phyloP scores from a whole-genome alignment of 208 protist genomes.

The Trypanosoma platydactyli region DNA sequence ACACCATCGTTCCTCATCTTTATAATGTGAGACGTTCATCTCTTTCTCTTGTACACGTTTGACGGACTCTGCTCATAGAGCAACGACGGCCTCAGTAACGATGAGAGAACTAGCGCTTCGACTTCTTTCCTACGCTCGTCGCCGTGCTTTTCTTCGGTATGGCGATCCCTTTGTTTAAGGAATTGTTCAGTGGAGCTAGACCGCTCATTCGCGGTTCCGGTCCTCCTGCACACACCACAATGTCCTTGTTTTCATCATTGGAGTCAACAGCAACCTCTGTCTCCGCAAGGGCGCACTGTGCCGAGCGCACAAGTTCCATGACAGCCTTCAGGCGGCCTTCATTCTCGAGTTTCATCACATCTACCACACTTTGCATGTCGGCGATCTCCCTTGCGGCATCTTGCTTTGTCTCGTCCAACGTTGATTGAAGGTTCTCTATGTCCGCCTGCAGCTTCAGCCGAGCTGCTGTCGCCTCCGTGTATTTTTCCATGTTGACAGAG shows the following conservation, averaged over 20 bases:
- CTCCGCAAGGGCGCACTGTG: slow-evolving; percentile 11
- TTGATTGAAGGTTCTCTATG: slow-evolving; percentile 35
- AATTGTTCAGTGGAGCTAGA: neutral
- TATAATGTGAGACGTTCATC: no score
- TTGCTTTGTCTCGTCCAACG: slow-evolving; percentile 35
- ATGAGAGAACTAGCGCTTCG: no score
- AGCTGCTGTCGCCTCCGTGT: slow-evolving; percentile 21
- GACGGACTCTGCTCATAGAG: no score
- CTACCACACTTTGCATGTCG: slow-evolving; percentile 38
- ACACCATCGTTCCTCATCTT: no score
- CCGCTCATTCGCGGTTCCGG: neutral
- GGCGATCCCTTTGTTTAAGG: slow-evolving; percentile 14
- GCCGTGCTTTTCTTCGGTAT: neutral
- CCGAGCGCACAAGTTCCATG: slow-evolving; percentile 16
- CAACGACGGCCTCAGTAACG: no score
- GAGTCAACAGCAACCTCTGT: neutral
- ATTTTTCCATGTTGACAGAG: slow-evolving; percentile 19
- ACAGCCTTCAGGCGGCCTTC: slow-evolving; percentile 2
- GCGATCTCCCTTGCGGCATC: slow-evolving; percentile 35
- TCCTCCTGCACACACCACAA: neutral
- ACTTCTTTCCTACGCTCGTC: neutral
- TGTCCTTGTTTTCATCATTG: neutral
- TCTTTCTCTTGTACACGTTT: no score
- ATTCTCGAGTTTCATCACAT: neutral
- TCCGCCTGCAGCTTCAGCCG: slow-evolving; percentile 13